Evolutionary conservation across 768 basidiomycete species (phyloP), one percentile per base, ranked within the genome.

Genomic region (Hydnomerulius pinastri): DNA sequence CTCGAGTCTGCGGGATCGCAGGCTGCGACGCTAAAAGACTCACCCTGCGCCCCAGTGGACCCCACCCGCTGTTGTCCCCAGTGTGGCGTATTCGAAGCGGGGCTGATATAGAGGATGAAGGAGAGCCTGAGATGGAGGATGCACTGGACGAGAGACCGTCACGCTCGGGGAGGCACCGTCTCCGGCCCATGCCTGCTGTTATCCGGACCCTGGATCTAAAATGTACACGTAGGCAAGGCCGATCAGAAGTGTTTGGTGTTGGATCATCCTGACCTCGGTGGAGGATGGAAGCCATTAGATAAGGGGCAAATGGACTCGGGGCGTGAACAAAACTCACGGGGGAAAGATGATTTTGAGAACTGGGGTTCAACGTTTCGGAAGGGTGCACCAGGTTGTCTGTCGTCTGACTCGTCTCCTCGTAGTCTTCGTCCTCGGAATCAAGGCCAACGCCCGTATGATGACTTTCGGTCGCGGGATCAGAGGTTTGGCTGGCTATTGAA

Each of bases 171-270:
- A 38, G 46, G 47, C 69, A 70, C 18, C 74, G 74, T 56, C 76
- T 75, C 24, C 74, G 76, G 39, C 77, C 77, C 28, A 88, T 61
- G 17, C 88, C 88, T 13, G 85, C 86, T 3, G 86, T 80, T 54
- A 90, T 90, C 57, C 89, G 83, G 27, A 90, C 88, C 35, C 88
- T 80, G 46, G 87, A 83, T 49, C 81, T 79, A 65, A 90, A 90
- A 46, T 79, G 85, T 3, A 90, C 84, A 27, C 70, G 73, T 5
- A 55, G 60, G 36, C 46, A 18, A 15, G 57, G 33, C 12, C 41
- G 60, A 43, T 56, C 59, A 17, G 50, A 44, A 18, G 24, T 36
- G 24, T 46, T 17, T n/a, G 21, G 21, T 23, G 42, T 35, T 30
- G 52, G 17, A 21, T 62, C 64, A n/a, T 44, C 50, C 57, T 61